A percentile compares a stretch with the other conserved stretches of the same genome.
Conservation (phyloP, 805 yeast species). For the Starmerella sp. region DNA sequence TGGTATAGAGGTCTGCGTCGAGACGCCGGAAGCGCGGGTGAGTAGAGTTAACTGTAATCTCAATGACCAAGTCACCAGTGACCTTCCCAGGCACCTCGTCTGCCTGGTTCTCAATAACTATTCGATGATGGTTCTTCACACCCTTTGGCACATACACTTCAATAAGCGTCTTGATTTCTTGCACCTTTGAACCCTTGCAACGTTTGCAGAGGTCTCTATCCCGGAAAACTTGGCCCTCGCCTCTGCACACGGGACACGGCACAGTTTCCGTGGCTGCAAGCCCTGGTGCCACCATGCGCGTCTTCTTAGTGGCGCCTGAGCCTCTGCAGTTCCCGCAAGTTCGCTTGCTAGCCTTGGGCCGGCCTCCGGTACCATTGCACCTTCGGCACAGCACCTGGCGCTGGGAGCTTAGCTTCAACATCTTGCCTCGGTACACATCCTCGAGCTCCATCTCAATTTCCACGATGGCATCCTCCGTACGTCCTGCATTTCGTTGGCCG, state of each 20-base stretch:
- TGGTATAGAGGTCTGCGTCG: constrained; percentile 54
- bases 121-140: constrained; percentile 46
- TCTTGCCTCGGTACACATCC: constrained; percentile 85
- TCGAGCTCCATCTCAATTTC: constrained; percentile 55
- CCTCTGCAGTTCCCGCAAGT: constrained; percentile 65
- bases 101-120: constrained; percentile 56
- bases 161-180: constrained; percentile 55
- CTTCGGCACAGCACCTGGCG: constrained; percentile 59
- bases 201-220: constrained; percentile 64
- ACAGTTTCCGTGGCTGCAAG: constrained; percentile 51
- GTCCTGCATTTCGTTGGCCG: constrained; percentile 17
- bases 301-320: constrained; percentile 47
- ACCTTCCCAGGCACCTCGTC: constrained; percentile 61
- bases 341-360: constrained; percentile 42
- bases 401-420: constrained; percentile 58
- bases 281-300: constrained; percentile 63
- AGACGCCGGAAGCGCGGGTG: constrained; percentile 39
- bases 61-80: constrained; percentile 69
- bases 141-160: constrained; percentile 74
- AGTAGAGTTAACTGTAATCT: constrained; percentile 42
- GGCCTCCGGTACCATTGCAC: constrained; percentile 73
- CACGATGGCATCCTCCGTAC: constrained; percentile 59
- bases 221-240: constrained; percentile 49
- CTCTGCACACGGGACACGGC: constrained; percentile 59
- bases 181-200: constrained; percentile 55